Evolutionary conservation across 164 flowering plant species (phyloP).

Genomic region (Dillenia suffruticosa): DNA sequence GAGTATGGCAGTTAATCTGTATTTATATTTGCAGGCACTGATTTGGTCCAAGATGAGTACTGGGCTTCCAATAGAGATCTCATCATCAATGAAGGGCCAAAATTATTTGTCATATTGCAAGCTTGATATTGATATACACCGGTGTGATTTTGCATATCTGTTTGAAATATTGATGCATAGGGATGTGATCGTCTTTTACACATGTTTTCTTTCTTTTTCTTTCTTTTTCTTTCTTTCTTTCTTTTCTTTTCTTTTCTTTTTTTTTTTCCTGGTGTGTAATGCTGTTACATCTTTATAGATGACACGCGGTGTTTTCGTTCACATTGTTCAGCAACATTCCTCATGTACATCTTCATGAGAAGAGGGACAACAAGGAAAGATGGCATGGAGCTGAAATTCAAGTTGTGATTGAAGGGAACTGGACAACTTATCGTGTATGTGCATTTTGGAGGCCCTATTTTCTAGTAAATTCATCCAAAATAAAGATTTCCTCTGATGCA

Average conservation of each 20-base stretch:
- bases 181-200: not conserved
- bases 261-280: not conserved
- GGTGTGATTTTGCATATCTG: conserved; percentile 36
- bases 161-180: not conserved
- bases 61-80: conserved; percentile 95
- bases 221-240: not conserved
- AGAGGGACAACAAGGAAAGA: conserved; percentile 54
- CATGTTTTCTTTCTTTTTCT: not conserved
- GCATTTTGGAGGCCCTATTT: not conserved
- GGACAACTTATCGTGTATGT: conserved; percentile 96
- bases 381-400: conserved; percentile 99
- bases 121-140: conserved; percentile 93
- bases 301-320: not conserved
- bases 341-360: conserved; percentile 88
- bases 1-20: conserved; percentile 1
- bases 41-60: conserved; percentile 99
- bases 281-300: not conserved
- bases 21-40: conserved; percentile 64
- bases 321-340: conserved; percentile 72
- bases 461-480: no score
- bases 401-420: conserved; percentile 97
- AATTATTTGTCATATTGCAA: conserved; percentile 70
- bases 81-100: conserved; percentile 81
- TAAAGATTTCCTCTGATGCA: no score
- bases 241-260: no score